Percentiles rank a stretch among this genome's conserved stretches.
These are phyloP conservation scores for Suillus luteus DNA, from an alignment of 768 basidiomycete genomes.

Conservation along the genomic window DNA sequence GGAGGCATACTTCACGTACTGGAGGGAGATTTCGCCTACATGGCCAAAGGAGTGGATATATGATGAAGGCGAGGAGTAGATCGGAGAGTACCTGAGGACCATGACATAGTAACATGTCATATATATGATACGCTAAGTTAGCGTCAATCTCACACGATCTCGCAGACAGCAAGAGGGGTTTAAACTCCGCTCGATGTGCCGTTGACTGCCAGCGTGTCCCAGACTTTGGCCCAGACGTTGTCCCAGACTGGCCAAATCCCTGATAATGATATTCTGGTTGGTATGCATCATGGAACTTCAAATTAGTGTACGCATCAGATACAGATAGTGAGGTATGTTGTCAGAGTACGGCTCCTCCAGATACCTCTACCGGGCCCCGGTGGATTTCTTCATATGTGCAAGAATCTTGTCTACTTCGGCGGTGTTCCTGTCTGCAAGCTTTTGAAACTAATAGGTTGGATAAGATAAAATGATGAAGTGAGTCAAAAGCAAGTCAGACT, in stretches of 20 bases:
- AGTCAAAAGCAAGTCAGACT: slow-evolving; percentile 20
- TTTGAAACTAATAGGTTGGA: slow-evolving; percentile 62
- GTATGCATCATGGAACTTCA: background rate
- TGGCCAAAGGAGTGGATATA: slow-evolving; percentile 30
- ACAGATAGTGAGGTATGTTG: background rate
- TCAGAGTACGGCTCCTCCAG: background rate
- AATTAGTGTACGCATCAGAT: too few relatives aligned
- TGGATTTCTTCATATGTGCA: slow-evolving; percentile 61
- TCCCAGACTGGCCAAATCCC: too few relatives aligned
- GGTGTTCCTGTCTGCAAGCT: slow-evolving; percentile 62
- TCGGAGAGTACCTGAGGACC: background rate
- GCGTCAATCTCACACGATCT: too few relatives aligned
- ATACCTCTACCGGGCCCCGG: slow-evolving; percentile 29
- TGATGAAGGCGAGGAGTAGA: background rate
- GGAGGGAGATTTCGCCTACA: slow-evolving; percentile 25
- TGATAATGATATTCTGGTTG: too few relatives aligned
- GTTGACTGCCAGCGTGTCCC: too few relatives aligned
- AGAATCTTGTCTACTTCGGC: slow-evolving; percentile 69
- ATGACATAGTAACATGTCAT: too few relatives aligned
- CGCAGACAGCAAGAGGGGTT: too few relatives aligned
- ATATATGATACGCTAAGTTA: too few relatives aligned
- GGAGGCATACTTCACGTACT: slow-evolving; percentile 31
- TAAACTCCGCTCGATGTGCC: too few relatives aligned
- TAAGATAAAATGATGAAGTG: background rate
- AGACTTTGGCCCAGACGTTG: too few relatives aligned